phyloP scores from a whole-genome alignment of 2,329 filamentous ascomycete genomes.

The Fusarium sp. region DNA sequence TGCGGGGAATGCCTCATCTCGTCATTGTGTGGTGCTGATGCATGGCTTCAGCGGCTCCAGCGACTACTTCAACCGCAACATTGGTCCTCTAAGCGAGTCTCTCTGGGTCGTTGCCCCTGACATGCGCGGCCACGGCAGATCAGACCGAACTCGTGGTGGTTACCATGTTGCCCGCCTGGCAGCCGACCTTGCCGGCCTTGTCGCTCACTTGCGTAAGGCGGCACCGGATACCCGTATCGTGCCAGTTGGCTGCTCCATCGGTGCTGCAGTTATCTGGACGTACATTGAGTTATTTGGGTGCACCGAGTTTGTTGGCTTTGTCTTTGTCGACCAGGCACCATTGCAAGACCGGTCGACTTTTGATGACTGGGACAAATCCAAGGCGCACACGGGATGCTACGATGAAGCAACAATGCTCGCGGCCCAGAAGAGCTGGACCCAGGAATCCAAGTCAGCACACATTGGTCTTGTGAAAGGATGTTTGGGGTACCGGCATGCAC shows the following conservation, averaged over 20 bases:
- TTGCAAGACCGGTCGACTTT: conserved; percentile 43
- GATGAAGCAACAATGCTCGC: conserved; percentile 41
- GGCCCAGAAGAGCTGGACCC: conserved; percentile 42
- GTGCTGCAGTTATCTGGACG: conserved; percentile 45
- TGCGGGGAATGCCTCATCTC: conserved; percentile 1
- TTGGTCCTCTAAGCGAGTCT: conserved; percentile 29
- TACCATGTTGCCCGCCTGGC: conserved; percentile 45
- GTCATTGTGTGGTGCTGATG: conserved; percentile 43
- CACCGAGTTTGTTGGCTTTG: conserved; percentile 41
- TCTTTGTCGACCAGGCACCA: conserved; percentile 46
- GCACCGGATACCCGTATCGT: conserved; percentile 31
- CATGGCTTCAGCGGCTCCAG: conserved; percentile 46
- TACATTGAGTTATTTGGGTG: conserved; percentile 43
- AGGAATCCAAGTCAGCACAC: conserved; percentile 37
- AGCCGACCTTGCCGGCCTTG: conserved; percentile 36
- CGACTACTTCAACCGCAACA: conserved; percentile 43
- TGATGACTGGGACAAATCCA: conserved; percentile 38
- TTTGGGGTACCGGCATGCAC: conserved; percentile 42
- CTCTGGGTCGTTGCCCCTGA: conserved; percentile 44
- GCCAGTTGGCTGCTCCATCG: conserved; percentile 45
- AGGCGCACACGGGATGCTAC: conserved; percentile 42
- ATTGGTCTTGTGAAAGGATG: conserved; percentile 42
- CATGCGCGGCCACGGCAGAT: conserved; percentile 44
- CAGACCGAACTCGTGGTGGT: conserved; percentile 37
- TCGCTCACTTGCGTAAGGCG: conserved; percentile 36